These are phyloP conservation scores for Fusarium proliferatum DNA, from an alignment of 2,329 filamentous ascomycete species.

Conservation along the genomic window DNA sequence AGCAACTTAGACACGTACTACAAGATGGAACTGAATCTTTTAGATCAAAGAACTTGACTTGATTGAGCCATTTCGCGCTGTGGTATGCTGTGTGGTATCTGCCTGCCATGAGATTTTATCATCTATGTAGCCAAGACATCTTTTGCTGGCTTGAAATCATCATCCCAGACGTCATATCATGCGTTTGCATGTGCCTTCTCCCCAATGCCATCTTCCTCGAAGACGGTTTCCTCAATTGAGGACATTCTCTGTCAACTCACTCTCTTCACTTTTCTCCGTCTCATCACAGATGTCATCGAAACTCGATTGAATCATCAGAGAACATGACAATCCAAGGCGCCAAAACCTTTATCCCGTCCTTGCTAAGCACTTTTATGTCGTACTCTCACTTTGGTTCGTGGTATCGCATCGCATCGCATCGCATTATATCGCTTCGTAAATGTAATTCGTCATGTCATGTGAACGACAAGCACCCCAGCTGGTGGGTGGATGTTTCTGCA, in stretches of 20 bases:
- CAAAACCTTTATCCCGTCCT: conserved; percentile 11
- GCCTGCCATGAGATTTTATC: conserved; percentile 15
- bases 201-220: neutral
- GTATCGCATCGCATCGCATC: conserved; percentile 30
- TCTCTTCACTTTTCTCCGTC: neutral
- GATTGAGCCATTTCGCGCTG: neutral
- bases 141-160: conserved; percentile 9
- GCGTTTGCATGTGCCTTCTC: neutral
- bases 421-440: conserved; percentile 41
- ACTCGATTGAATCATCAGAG: conserved; percentile 10
- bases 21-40: conserved; percentile 45
- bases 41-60: conserved; percentile 24
- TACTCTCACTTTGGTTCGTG: conserved; percentile 9
- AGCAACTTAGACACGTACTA: conserved; percentile 43
- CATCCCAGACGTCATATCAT: neutral
- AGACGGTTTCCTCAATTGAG: neutral
- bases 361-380: neutral
- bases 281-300: neutral
- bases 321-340: conserved; percentile 3
- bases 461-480: conserved; percentile 9
- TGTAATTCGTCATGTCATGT: conserved; percentile 33
- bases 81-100: conserved; percentile 8
- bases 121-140: conserved; percentile 7
- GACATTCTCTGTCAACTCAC: neutral
- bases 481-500: neutral